Base-by-base conservation (phyloP, 2,329 filamentous ascomycete species). In the Ophiocordyceps unilateralis region DNA sequence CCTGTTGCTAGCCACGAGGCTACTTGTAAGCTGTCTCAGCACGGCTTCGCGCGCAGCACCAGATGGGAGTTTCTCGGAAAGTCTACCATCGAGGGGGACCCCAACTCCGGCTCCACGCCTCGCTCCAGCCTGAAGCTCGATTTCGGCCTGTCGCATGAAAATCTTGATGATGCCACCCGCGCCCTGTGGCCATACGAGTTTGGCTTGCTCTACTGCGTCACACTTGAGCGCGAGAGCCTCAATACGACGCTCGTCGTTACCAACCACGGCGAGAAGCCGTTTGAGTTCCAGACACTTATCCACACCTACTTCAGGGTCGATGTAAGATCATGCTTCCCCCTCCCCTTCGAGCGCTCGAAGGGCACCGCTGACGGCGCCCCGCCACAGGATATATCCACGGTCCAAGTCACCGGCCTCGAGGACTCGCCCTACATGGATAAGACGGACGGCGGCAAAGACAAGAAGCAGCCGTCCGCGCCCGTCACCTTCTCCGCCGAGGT, bases 41-140 rank as follows among this genome's bases (percentile, higher is more conserved):
- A 96, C 66, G 91, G 91, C 51, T 93, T 98, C 63, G 91, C 89
- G 34, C 85, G 91, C 53, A 88, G 76, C 56, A 83, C 81, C 39
- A 75, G 75, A 48, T 98, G 91, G 91, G 88, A 96, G 61, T 94
- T 91, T 59, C 72, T 98, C 42, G 88, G 88, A 56, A 93, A 89
- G 65, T 85, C 81, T 38, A 65, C 66, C 43, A 66, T 63, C 50
- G 65, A 67, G 58, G 51, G 63, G 32, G 32, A n/a, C n/a, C n/a
- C n/a, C n/a, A n/a, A n/a, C n/a, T n/a, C n/a, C n/a, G n/a, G n/a
- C n/a, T n/a, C n/a, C n/a, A n/a, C n/a, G 60, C 46, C 48, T 72
- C 83, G 56, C 68, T 77, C 55, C 34, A 80, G 78, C 41, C 80
- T 96, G 50, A 95, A 93, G 71, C 79, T 98, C 47, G 91, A 98